Percentiles rank a stretch among this genome's conserved stretches.
phyloP scores from a whole-genome alignment of 1,284 basidiomycete genomes.

The Ceratobasidium sp. region DNA sequence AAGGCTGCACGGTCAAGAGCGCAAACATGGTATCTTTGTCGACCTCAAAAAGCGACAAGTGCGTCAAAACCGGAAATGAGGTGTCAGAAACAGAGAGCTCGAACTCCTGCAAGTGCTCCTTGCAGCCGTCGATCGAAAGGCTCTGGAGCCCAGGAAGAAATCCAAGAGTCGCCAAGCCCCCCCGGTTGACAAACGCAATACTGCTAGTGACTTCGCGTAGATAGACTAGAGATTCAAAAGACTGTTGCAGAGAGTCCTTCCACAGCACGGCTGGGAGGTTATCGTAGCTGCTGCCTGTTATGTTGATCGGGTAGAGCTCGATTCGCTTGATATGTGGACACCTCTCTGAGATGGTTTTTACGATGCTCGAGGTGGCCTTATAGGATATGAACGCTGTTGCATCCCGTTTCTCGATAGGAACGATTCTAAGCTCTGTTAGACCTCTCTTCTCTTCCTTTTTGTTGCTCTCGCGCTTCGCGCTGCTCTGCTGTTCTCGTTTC shows the following conservation, averaged over 20 bases:
- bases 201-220: conserved; percentile 15
- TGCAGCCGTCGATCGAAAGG: background rate
- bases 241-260: background rate
- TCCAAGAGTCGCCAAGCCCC: conserved; percentile 1
- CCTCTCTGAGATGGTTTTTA: background rate
- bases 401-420: background rate
- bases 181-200: background rate
- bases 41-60: background rate
- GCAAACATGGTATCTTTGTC: background rate
- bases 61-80: conserved; percentile 7
- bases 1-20: background rate
- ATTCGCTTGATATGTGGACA: background rate
- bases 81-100: background rate
- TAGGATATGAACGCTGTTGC: conserved; percentile 15
- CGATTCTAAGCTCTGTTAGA: background rate
- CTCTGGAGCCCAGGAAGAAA: background rate
- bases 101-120: background rate
- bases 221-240: background rate
- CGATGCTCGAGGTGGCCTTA: background rate
- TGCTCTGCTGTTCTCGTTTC: too few species aligned
- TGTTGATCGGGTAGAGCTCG: background rate
- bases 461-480: too few species aligned
- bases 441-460: too few species aligned
- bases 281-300: background rate
- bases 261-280: background rate